Evolutionary conservation across 352 stramenopile species (phyloP), one percentile per base, ranked within the genome.

Genomic region (Phytophthora melonis): DNA sequence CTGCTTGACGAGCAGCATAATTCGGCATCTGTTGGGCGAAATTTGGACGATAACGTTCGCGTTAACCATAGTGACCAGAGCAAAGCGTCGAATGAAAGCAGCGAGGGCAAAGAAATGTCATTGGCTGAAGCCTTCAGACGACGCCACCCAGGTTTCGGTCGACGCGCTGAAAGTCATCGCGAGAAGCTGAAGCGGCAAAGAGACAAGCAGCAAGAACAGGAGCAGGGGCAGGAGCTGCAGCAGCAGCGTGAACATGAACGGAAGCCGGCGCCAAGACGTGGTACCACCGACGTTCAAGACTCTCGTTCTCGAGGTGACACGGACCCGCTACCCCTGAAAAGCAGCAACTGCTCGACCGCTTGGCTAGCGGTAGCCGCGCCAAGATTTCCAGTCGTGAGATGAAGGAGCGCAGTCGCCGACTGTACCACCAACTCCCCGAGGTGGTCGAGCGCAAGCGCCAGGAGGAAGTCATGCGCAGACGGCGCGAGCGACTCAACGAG

Each of bases 391-490:
- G 55, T 4, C 69, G 80, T 5, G 89, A 94, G 60, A 94, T 94
- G 86, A 89, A 86, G 41, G 80, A 88, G 39, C 81, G 87, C 30
- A 94, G 79, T 11, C 77, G 67, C 7, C 82, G 87, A 13, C 58
- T 92, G 34, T 95, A 94, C 63, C 79, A 87, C 47, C 74, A 93
- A 62, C 69, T 95, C 0, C 89, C 87, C 0, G 89, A 95, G 70
- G 85, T 95, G 41, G 66, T 93, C 11, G 87, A 94, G 73, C 77
- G 77, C 10, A 90, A 91, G 64, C 82, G 86, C 8, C 85, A 95
- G 59, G 84, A 95, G 45, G 87, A 96, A 69, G 71, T 92, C 18
- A 70, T 93, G 59, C 79, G 77, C 23, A 70, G 83, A n/a, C 84
- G 89, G 19, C 84, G 84, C 49, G 63, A 94, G 61, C 86, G 87